Base-by-base conservation (phyloP, 2,329 filamentous ascomycete species). In the Teratosphaeria gauchensis region DNA sequence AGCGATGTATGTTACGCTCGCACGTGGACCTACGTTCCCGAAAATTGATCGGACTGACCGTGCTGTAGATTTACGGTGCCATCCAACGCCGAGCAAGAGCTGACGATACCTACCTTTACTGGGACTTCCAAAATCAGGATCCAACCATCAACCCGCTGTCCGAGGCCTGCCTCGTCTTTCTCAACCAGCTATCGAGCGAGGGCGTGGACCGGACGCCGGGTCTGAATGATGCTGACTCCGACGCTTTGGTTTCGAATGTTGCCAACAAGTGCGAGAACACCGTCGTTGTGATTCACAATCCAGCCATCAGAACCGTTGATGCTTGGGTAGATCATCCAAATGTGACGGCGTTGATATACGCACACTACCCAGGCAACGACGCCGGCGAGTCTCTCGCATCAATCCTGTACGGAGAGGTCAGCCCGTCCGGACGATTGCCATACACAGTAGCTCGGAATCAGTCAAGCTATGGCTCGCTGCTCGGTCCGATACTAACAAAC, bases 231-330 rank as follows among this genome's bases (percentile, higher is more conserved):
- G 54, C 57, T 52, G 61, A 60, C 51, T 61, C 62, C 32, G 66
- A 71, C 58, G 60, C 53, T 7, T 63, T 71, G 9, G 64, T 71
- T 32, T 60, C 46, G 14, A 67, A 65, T 57, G 63, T 70, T 21
- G 67, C 69, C 9, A 54, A 55, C 8, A 57, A 65, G 35, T 82
- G 79, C 71, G 74, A 71, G 65, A 82, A 81, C 66, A 82, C 79
- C 0, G 69, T 82, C 35, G 79, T 82, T 32, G 68, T 82, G 21
- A 76, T 73, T 3, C 73, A 78, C 65, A 73, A 73, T 6, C 71
- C 69, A 19, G 75, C 76, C n/a, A 64, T 67, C 55, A 61, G 66
- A 14, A 59, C 66, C 46, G 63, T 71, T 21, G 66, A 70, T 57
- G 56, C 58, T 38, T 67, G 59, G 59, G 59, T 60, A 55, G 58